Conservation (phyloP, 768 basidiomycete genomes). For the Psilocybe subaeruginosa region DNA sequence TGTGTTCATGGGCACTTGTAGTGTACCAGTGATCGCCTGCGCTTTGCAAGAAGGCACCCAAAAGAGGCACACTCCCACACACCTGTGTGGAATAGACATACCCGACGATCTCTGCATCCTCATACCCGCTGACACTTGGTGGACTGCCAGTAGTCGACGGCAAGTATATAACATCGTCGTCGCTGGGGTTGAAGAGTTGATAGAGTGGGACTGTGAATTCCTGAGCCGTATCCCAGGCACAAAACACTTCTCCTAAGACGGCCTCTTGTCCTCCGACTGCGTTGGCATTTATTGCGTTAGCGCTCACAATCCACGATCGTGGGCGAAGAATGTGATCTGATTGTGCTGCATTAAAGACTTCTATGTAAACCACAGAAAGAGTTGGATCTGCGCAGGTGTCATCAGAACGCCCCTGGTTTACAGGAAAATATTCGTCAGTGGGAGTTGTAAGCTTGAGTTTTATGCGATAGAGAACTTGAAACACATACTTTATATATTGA, state of each 20-base stretch:
- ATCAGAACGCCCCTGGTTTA: too few species aligned
- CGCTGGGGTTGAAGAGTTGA: background rate
- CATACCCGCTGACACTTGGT: background rate
- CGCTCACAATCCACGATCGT: too few species aligned
- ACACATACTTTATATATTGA: too few species aligned
- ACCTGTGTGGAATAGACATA: constrained; percentile 6
- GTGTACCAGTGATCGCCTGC: constrained; percentile 12
- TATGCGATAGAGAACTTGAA: too few species aligned
- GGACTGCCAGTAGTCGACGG: background rate
- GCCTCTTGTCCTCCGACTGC: background rate
- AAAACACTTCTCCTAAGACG: constrained; percentile 1
- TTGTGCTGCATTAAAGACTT: too few species aligned
- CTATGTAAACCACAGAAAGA: too few species aligned
- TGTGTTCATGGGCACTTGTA: background rate
- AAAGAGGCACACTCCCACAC: constrained; percentile 8
- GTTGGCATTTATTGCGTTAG: background rate
- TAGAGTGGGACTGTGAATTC: constrained; percentile 6
- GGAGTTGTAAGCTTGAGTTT: too few species aligned
- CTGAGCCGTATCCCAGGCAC: background rate
- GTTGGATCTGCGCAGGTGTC: too few species aligned
- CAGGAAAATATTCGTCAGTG: too few species aligned
- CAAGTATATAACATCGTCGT: background rate
- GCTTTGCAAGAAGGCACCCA: background rate
- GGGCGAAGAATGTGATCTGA: too few species aligned
- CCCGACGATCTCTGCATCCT: background rate